Percentiles rank a stretch among this genome's conserved stretches.
Evolutionary conservation across 768 basidiomycete species (phyloP).

Genomic region (Panus rudis): DNA sequence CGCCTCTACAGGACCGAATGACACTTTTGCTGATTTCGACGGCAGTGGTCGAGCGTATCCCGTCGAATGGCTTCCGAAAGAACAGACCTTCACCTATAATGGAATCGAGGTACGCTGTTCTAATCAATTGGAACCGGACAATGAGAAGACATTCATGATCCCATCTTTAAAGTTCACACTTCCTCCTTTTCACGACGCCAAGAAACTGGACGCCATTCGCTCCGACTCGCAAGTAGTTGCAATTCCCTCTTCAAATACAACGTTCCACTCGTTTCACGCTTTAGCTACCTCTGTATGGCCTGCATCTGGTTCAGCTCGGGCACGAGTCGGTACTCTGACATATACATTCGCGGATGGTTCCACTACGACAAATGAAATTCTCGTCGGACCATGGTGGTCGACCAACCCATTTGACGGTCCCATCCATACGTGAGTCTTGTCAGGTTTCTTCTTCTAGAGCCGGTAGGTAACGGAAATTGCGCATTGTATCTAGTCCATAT

Average conservation of each 20-base stretch:
- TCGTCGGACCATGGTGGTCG: slow-evolving; percentile 8
- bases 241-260: background rate
- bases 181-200: slow-evolving; percentile 6
- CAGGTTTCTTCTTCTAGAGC: background rate
- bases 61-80: slow-evolving; percentile 5
- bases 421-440: slow-evolving; percentile 34
- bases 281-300: slow-evolving; percentile 7
- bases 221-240: slow-evolving; percentile 5
- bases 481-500: slow-evolving; percentile 30
- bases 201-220: slow-evolving; percentile 6
- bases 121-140: too few species aligned
- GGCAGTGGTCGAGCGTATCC: slow-evolving; percentile 10
- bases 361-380: background rate
- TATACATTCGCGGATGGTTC: slow-evolving; percentile 9
- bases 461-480: background rate
- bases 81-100: slow-evolving; percentile 3
- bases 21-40: slow-evolving; percentile 9
- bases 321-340: slow-evolving; percentile 2
- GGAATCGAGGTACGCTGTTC: slow-evolving; percentile 6
- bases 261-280: slow-evolving; percentile 9
- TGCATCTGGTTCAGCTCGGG: background rate
- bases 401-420: slow-evolving; percentile 21
- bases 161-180: slow-evolving; percentile 2
- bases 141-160: background rate
- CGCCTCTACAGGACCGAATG: slow-evolving; percentile 7